Conservation (phyloP, 345 rosid genomes). For the Populus deltoides region DNA sequence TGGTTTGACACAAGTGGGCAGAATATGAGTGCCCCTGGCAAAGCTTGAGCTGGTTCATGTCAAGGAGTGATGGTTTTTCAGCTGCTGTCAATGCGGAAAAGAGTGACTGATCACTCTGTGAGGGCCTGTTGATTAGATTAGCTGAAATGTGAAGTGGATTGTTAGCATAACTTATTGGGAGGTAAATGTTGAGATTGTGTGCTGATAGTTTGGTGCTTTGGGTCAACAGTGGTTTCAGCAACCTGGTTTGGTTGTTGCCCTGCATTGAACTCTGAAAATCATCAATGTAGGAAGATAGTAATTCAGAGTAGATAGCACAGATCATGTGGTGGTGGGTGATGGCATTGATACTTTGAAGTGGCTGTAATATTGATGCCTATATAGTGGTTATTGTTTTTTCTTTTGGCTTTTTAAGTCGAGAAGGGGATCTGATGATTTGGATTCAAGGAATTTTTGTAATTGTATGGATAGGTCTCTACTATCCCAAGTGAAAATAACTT, state of each 20-base stretch:
- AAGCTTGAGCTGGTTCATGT: not conserved
- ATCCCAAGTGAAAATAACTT: not conserved
- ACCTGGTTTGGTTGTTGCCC: not conserved
- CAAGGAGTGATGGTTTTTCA: too few species aligned
- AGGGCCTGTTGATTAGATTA: too few species aligned
- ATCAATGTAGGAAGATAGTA: not conserved
- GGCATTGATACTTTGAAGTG: not conserved
- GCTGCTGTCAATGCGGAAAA: too few species aligned
- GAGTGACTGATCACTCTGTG: too few species aligned
- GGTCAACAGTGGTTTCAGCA: not conserved
- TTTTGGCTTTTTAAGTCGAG: not conserved
- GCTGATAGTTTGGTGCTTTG: not conserved
- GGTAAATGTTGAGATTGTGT: not conserved
- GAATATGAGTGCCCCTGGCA: not conserved
- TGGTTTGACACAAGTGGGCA: not conserved
- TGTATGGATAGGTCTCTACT: not conserved
- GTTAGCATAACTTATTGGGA: not conserved
- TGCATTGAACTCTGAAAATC: not conserved
- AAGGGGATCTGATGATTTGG: not conserved
- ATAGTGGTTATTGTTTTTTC: not conserved
- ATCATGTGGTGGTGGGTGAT: not conserved
- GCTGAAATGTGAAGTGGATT: too few species aligned
- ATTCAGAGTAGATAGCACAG: not conserved
- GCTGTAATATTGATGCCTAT: not conserved
- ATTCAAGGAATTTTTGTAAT: not conserved